These are phyloP conservation scores for Massarina eburnea DNA, from an alignment of 2,329 filamentous ascomycete species.

Conservation along the genomic window DNA sequence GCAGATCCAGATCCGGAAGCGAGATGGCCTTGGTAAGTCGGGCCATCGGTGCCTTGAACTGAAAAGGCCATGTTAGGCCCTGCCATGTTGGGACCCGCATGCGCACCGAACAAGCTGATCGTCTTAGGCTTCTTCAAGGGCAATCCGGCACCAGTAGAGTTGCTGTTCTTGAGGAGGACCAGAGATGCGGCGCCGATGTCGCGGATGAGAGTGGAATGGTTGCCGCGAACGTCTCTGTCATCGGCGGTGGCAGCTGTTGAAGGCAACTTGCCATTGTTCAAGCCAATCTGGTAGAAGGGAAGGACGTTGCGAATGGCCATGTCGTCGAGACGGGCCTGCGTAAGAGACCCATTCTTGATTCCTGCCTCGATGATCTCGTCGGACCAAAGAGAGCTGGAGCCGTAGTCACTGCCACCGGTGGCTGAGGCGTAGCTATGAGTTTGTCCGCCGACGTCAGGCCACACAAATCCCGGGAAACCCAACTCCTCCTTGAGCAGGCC, in stretches of 20 bases:
- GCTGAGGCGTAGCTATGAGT: slow-evolving; percentile 50
- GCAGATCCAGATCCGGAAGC: no score
- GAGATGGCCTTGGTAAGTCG: no score
- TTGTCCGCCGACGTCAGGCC: slow-evolving; percentile 49
- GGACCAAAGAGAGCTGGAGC: not conserved
- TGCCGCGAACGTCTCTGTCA: slow-evolving; percentile 51
- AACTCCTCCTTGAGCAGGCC: slow-evolving; percentile 55
- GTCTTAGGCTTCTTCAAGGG: slow-evolving; percentile 51
- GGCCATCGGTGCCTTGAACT: no score
- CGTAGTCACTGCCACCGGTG: slow-evolving; percentile 1
- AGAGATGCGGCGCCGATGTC: slow-evolving; percentile 45
- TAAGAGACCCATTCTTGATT: slow-evolving; percentile 31
- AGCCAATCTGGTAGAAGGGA: slow-evolving; percentile 37
- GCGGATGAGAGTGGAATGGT: slow-evolving; percentile 46
- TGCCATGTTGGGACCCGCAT: slow-evolving; percentile 44
- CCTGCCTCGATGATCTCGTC: slow-evolving; percentile 32
- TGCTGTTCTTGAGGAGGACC: slow-evolving; percentile 54
- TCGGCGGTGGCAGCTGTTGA: slow-evolving; percentile 26
- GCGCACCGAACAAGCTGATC: slow-evolving; percentile 44
- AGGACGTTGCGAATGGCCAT: slow-evolving; percentile 35
- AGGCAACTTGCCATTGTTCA: slow-evolving; percentile 38
- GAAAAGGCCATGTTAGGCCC: slow-evolving; percentile 38
- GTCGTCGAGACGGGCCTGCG: slow-evolving; percentile 26
- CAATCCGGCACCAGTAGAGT: slow-evolving; percentile 56
- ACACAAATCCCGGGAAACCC: slow-evolving; percentile 50